These are phyloP conservation scores for Coemansia reversa DNA, from an alignment of 192 early-diverging fungal species.

Conservation along the genomic window DNA sequence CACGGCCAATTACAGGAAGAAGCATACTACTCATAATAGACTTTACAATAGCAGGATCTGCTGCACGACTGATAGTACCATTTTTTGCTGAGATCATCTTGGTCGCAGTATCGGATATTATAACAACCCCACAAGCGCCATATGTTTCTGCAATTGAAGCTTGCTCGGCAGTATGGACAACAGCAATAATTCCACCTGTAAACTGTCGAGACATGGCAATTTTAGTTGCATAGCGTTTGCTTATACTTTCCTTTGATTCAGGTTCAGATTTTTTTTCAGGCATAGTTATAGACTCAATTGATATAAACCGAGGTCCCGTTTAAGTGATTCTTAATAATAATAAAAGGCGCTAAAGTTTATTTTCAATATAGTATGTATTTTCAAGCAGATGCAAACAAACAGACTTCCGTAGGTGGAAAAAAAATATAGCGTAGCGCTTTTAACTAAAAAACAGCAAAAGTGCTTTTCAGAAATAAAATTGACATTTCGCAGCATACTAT, in stretches of 20 bases:
- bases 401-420: not conserved
- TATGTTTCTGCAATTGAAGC: conserved; percentile 2
- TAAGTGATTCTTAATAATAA: not conserved
- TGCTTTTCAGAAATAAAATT: not conserved
- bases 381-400: not conserved
- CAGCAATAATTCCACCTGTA: not conserved
- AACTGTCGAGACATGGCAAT: conserved; percentile 4
- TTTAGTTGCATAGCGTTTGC: conserved; percentile 1
- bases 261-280: not conserved
- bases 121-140: conserved; percentile 2
- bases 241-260: not conserved
- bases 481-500: not conserved
- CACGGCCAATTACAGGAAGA: conserved; percentile 7
- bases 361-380: not conserved
- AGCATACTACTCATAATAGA: not conserved
- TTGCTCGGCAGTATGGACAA: conserved; percentile 1
- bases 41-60: not conserved
- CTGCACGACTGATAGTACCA: not conserved
- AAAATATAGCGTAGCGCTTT: not conserved
- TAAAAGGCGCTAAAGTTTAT: not conserved
- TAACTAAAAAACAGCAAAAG: not conserved
- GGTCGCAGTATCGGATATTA: not conserved
- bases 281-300: not conserved
- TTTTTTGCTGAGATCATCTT: not conserved
- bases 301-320: too few species aligned